Conservation (phyloP, 768 basidiomycete species). For the Galerina sulciceps region DNA sequence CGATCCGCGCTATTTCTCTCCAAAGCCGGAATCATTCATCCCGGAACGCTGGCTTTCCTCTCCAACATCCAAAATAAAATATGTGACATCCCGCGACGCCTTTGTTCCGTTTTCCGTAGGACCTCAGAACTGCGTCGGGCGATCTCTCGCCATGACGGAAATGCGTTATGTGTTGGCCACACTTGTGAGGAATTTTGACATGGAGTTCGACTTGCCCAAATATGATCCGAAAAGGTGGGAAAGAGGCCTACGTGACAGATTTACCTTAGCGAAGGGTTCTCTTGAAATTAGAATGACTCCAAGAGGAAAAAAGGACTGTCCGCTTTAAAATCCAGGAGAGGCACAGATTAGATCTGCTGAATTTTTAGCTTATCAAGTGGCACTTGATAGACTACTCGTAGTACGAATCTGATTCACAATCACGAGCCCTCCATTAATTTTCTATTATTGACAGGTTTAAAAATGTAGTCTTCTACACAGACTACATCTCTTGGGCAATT, state of each 20-base stretch:
- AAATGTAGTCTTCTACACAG: no score
- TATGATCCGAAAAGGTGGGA: slow-evolving; percentile 29
- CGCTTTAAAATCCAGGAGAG: no score
- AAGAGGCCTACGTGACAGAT: slow-evolving; percentile 29
- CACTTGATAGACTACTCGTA: no score
- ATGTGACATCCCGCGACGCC: slow-evolving; percentile 25
- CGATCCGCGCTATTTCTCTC: slow-evolving; percentile 39
- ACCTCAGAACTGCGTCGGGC: slow-evolving; percentile 55
- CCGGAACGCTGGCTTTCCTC: slow-evolving; percentile 39
- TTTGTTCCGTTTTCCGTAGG: slow-evolving; percentile 46
- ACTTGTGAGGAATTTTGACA: slow-evolving; percentile 31
- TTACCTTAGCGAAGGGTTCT: slow-evolving; percentile 6
- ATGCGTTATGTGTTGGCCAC: slow-evolving; percentile 33
- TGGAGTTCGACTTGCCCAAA: slow-evolving; percentile 26
- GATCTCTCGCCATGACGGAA: slow-evolving; percentile 35
- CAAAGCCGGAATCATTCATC: slow-evolving; percentile 37
- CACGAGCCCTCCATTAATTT: no score
- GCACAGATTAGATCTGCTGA: no score
- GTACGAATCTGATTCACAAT: no score
- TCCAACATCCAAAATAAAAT: slow-evolving; percentile 3
- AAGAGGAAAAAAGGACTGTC: not conserved
- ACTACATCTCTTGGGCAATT: no score
- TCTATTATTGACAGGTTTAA: no score
- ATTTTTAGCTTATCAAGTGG: no score
- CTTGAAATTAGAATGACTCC: not conserved